Conservation (phyloP, 2,329 filamentous ascomycete genomes). For the Fusarium sarcochroum region DNA sequence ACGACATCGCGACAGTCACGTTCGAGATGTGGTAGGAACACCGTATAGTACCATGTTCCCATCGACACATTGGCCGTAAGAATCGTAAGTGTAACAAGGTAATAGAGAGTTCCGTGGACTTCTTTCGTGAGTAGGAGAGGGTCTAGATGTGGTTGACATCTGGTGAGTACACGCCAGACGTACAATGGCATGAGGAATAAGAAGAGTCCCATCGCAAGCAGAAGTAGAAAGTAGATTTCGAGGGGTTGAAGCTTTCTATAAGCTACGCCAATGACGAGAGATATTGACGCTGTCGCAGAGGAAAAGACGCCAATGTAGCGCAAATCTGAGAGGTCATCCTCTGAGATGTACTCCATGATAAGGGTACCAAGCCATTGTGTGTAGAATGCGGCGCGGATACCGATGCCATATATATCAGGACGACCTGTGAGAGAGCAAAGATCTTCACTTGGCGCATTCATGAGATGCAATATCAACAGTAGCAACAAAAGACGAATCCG, state of each 20-base stretch:
- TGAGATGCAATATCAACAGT: background rate
- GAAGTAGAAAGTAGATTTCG: conserved; percentile 52
- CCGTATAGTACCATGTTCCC: conserved; percentile 53
- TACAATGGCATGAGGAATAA: conserved; percentile 53
- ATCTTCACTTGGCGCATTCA: conserved; percentile 5
- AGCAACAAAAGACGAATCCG: background rate
- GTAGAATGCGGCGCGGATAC: conserved; percentile 55
- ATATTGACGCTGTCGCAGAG: conserved; percentile 47
- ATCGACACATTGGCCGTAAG: conserved; percentile 49
- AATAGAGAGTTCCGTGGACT: conserved; percentile 44
- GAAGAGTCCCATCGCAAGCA: conserved; percentile 51
- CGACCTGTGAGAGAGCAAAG: conserved; percentile 48
- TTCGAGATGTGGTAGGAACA: conserved; percentile 43
- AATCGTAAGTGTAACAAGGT: conserved; percentile 45
- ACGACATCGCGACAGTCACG: conserved; percentile 49
- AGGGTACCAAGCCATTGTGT: conserved; percentile 55
- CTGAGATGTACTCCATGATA: conserved; percentile 51
- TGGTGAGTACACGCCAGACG: conserved; percentile 52
- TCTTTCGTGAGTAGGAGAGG: conserved; percentile 50
- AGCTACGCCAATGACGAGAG: conserved; percentile 49
- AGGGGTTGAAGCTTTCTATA: conserved; percentile 43
- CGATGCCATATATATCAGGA: conserved; percentile 54
- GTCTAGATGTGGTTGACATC: conserved; percentile 51
- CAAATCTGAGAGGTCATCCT: conserved; percentile 47
- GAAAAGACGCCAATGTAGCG: conserved; percentile 53